phyloP scores from a whole-genome alignment of 176 grass and related monocot species.

The barley (Hordeum vulgare) region DNA sequence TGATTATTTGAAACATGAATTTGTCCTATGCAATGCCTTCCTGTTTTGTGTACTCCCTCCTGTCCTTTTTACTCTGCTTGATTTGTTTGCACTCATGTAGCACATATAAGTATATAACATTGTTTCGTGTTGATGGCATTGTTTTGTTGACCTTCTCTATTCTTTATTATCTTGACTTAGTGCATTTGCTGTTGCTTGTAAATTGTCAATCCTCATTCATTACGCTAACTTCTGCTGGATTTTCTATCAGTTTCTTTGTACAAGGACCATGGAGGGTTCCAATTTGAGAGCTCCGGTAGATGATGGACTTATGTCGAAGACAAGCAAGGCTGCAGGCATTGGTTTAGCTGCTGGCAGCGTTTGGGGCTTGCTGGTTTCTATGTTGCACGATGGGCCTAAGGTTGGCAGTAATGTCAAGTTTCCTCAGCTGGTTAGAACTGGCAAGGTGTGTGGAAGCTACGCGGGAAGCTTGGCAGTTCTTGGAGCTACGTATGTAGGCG shows the following conservation, averaged over 20 bases:
- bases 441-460: slow-evolving; percentile 35
- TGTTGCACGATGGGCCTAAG: slow-evolving; percentile 21
- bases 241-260: slow-evolving; percentile 19
- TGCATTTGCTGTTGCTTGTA: not conserved
- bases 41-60: not conserved
- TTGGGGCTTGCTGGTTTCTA: slow-evolving; percentile 28
- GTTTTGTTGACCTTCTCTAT: not conserved
- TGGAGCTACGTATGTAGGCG: slow-evolving; percentile 38
- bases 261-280: slow-evolving; percentile 33
- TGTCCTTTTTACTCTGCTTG: too few species aligned
- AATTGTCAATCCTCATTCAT: not conserved
- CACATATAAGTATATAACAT: not conserved
- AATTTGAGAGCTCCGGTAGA: not conserved
- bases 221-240: not conserved
- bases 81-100: not conserved
- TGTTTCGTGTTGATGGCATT: not conserved
- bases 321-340: slow-evolving; percentile 15
- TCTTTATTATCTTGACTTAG: not conserved
- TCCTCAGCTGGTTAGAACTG: slow-evolving; percentile 33
- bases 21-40: not conserved
- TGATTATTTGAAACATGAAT: not conserved
- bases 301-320: slow-evolving; percentile 12
- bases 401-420: slow-evolving; percentile 30
- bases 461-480: slow-evolving; percentile 23
- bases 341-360: slow-evolving; percentile 40